Conservation (phyloP, 768 basidiomycete species). For the Melanogaster broomeanus region DNA sequence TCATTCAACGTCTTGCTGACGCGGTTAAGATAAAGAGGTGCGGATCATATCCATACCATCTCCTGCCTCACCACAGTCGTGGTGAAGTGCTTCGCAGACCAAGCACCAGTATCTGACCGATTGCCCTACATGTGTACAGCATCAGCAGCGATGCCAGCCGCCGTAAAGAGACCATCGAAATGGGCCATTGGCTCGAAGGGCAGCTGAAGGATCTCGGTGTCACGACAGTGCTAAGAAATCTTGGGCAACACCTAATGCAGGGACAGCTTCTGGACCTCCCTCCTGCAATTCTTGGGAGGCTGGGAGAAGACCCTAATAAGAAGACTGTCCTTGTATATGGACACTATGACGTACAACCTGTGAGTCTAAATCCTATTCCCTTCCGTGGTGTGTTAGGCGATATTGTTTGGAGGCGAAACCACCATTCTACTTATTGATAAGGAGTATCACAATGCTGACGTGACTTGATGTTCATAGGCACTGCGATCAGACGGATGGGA, state of each 20-base stretch:
- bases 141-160: constrained; percentile 70
- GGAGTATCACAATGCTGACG: not conserved
- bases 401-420: not conserved
- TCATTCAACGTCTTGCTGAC: constrained; percentile 76
- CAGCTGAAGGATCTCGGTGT: constrained; percentile 81
- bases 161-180: constrained; percentile 77
- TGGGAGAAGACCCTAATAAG: constrained; percentile 86
- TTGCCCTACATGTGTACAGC: constrained; percentile 34
- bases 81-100: not conserved
- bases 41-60: constrained; percentile 7
- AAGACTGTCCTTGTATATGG: constrained; percentile 94
- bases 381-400: not conserved
- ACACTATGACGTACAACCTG: constrained; percentile 95
- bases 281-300: constrained; percentile 77
- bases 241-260: constrained; percentile 75
- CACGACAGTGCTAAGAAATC: constrained; percentile 68
- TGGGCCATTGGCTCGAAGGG: constrained; percentile 80
- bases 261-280: constrained; percentile 76
- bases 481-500: constrained; percentile 78
- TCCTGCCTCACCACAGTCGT: not conserved
- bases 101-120: not conserved
- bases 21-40: constrained; percentile 86
- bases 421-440: not conserved
- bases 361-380: constrained; percentile 32
- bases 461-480: constrained; percentile 30